These are phyloP conservation scores for Microascus cirrosus DNA, from an alignment of 2,329 filamentous ascomycete species.

Conservation along the genomic window DNA sequence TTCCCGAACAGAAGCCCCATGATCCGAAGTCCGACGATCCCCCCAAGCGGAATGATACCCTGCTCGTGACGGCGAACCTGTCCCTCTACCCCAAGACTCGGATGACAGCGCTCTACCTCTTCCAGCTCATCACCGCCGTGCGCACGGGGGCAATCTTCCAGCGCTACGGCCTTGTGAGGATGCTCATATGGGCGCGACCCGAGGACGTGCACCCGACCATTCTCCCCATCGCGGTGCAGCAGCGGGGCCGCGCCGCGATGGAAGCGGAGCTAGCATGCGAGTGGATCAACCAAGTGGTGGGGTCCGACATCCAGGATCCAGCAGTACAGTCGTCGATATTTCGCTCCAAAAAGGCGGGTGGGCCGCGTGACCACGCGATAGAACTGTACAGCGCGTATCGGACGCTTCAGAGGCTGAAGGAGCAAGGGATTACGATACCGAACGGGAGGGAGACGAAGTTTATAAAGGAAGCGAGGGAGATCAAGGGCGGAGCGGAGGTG, in stretches of 20 bases:
- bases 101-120: conserved; percentile 43
- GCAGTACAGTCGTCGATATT: conserved; percentile 29
- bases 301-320: conserved; percentile 18
- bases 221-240: conserved; percentile 47
- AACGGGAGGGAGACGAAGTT: conserved; percentile 26
- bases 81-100: conserved; percentile 37
- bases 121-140: conserved; percentile 51
- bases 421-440: conserved; percentile 29
- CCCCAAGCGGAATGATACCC: conserved; percentile 52
- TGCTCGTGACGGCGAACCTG: conserved; percentile 65
- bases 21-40: conserved; percentile 24
- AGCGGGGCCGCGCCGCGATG: conserved; percentile 45
- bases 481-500: conserved; percentile 10
- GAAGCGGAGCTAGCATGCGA: conserved; percentile 51
- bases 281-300: conserved; percentile 47
- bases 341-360: conserved; percentile 14
- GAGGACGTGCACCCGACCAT: conserved; percentile 41
- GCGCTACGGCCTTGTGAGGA: conserved; percentile 65
- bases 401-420: conserved; percentile 29
- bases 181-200: conserved; percentile 61
- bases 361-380: conserved; percentile 33
- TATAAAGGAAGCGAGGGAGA: conserved; percentile 14
- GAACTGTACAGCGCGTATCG: conserved; percentile 31
- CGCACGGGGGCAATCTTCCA: conserved; percentile 53
- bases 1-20: conserved; percentile 41